Base-by-base conservation (phyloP, 257 asterid species). In the Anisodus acutangulus region DNA sequence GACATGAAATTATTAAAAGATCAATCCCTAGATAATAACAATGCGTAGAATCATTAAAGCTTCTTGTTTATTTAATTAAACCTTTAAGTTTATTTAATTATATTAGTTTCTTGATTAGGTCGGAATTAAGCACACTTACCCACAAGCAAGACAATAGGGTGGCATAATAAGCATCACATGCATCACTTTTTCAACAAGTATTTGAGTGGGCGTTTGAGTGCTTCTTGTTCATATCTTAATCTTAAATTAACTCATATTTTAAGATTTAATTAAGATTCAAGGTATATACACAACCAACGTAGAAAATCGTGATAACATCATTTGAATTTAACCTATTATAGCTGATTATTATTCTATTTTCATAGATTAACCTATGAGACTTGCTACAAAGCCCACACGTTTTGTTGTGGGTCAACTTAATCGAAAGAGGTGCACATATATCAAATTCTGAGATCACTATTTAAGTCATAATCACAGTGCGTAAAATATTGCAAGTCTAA, bases 141-240 rank as follows among this genome's bases (percentile, higher is more conserved):
- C 87, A 90, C 88, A 90, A 89, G 91, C 97, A 91, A 91, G 95
- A 91, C 94, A 93, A 93, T 85, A 86, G 82, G 88, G 85, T 82
- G 88, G 54, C 90, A 93, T 91, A 66, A 90, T 90, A 89, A 84
- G 85, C 91, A 84, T 87, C 97, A 92, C 95, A 92, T 91, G 94
- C 90, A 51, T 85, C 86, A 85, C 90, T 89, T 87, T 88, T 84
- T 17, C 84, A 78, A 70, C 49, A 17, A 85, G 59, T 62, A 78
- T 55, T 88, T 76, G 69, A 86, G 83, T 82, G 84, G 80, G 9
- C 84, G 49, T 76, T 60, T 59, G 58, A 74, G 80, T 83, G 74
- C 45, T 81, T 83, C n/a, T 69, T 68, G 11, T 4, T 15, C 53
- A 43, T 69, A 47, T 76, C 83, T 60, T 26, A 47, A 35, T 72